A percentile compares a stretch with the other conserved stretches of the same genome.
Evolutionary conservation across 306 rosid species (phyloP).

Genomic region (Vachellia pachyceras): DNA sequence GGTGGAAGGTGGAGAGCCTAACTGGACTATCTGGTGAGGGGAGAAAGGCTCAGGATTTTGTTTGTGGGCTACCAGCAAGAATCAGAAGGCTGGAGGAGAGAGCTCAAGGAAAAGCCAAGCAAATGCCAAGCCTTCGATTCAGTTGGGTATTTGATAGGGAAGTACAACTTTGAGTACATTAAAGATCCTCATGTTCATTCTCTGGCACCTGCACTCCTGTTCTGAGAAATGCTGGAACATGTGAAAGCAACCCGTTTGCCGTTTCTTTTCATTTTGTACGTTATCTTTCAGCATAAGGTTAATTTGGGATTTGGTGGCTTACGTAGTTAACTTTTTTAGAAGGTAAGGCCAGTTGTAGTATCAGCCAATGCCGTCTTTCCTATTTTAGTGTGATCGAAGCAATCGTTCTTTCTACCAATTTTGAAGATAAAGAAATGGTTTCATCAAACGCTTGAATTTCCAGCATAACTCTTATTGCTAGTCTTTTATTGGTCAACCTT

Average conservation of each 20-base stretch:
- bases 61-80: conserved; percentile 63
- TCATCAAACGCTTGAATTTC: neutral
- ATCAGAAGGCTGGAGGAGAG: conserved; percentile 70
- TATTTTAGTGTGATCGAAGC: neutral
- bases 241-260: conserved; percentile 24
- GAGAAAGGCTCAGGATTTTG: conserved; percentile 65
- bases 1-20: conserved; percentile 64
- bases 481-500: neutral
- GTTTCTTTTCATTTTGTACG: neutral
- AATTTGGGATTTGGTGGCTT: conserved; percentile 22
- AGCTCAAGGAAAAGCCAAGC: conserved; percentile 57
- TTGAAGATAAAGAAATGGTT: conserved; percentile 18
- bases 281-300: conserved; percentile 15
- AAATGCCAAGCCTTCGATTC: conserved; percentile 47
- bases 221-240: neutral
- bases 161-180: conserved; percentile 46
- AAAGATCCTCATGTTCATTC: conserved; percentile 23
- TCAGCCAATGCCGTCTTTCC: neutral
- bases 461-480: neutral
- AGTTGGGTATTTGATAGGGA: conserved; percentile 66
- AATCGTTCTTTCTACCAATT: conserved; percentile 26
- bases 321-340: conserved; percentile 10
- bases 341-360: conserved; percentile 28
- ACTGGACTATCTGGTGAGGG: conserved; percentile 62
- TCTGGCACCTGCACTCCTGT: neutral